Conservation (phyloP, 352 stramenopile genomes). For the Phytophthora pseudosyringae region DNA sequence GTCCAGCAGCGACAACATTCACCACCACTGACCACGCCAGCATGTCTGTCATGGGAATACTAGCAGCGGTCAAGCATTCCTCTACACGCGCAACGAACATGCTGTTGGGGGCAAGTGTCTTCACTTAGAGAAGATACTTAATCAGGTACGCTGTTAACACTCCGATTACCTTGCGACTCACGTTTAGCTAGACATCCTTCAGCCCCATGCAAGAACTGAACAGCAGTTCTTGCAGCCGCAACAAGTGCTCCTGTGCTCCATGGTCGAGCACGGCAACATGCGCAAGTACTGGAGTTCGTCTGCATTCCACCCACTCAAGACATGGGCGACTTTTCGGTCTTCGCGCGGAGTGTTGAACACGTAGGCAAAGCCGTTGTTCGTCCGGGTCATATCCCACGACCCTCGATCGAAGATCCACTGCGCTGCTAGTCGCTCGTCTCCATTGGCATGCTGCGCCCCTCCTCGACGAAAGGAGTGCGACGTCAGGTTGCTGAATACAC, state of each 20-base stretch:
- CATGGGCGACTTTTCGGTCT: constrained; percentile 12
- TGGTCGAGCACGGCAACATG: not conserved
- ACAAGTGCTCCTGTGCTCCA: no score
- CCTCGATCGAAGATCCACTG: constrained; percentile 8
- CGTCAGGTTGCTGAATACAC: constrained; percentile 16
- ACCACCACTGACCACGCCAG: constrained; percentile 9
- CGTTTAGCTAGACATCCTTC: constrained; percentile 8
- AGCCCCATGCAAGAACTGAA: constrained; percentile 13
- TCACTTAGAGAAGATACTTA: constrained; percentile 12
- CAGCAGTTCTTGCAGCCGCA: constrained; percentile 2
- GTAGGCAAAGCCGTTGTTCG: not conserved
- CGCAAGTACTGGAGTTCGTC: constrained; percentile 6
- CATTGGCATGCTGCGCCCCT: constrained; percentile 31
- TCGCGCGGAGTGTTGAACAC: not conserved
- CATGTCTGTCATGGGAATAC: not conserved
- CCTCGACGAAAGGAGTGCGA: constrained; percentile 41
- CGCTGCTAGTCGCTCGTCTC: not conserved
- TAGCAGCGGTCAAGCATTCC: not conserved
- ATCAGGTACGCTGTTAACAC: constrained; percentile 21
- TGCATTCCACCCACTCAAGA: constrained; percentile 20
- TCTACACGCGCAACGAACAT: constrained; percentile 8
- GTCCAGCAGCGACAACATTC: not conserved
- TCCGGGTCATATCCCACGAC: not conserved
- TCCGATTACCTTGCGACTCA: constrained; percentile 18
- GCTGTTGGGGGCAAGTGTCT: not conserved